Evolutionary conservation across 2,329 filamentous ascomycete genomes (phyloP), one percentile per base, ranked within the genome.

Genomic region (Fusarium brachygibbosum): DNA sequence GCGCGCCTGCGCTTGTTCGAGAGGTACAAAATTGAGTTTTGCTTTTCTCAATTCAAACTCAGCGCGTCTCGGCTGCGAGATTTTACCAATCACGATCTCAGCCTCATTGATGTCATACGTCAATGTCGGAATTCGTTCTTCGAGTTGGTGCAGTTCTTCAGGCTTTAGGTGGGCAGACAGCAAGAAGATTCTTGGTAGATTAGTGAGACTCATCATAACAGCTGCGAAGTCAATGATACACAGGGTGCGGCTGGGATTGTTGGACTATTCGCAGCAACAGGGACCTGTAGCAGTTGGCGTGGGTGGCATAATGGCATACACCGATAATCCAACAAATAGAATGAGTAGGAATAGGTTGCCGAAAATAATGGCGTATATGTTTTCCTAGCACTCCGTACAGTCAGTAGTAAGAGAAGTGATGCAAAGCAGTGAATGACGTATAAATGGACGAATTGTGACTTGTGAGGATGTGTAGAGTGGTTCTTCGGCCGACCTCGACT

Each of bases 101-200:
- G 93, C 93, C 77, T 95, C 91, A 16, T 84, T 82, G 53, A 91
- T 82, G 76, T 95, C 87, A 61, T 91, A 90, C 0, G 93, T 94
- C 54, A 96, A 76, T 1, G 84, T 85, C 6, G 85, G 82, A 12
- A 97, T 86, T 23, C 84, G 84, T 28, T 89, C 86, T 76, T 94
- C 90, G 16, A 93, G 77, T 32, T 84, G 79, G 50, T 90, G 87
- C 12, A 92, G 81, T 66, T 91, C 87, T 9, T 90, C 85, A 1
- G 86, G 79, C 3, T 84, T 80, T 29, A 97, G 83, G 75, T 93
- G 91, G 6, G 90, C 88, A 1, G 89, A 81, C 1, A 97, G 85
- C 16, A 98, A 83, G 71, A 90, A 96, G 25, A 96, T 90, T 6
- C 87, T 83, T 13, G 93, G 92, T 35, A 87, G 65, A 13, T 70